Percentiles rank a stretch among this genome's conserved stretches.
Conservation (phyloP, 2,329 filamentous ascomycete species). For the Aaosphaeria arxii region DNA sequence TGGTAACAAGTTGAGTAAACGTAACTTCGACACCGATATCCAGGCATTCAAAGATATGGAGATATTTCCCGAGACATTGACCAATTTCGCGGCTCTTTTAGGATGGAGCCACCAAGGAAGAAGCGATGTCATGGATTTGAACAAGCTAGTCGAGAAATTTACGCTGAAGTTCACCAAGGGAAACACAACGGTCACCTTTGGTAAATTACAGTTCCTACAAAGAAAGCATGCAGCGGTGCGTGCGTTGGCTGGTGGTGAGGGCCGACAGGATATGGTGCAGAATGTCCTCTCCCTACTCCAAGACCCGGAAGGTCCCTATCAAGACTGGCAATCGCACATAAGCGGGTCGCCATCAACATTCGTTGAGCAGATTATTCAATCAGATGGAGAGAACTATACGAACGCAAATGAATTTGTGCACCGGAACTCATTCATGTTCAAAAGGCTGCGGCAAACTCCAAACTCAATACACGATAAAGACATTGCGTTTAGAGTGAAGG, state of each 20-base stretch:
- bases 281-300: conserved; percentile 26
- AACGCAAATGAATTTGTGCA: conserved; percentile 55
- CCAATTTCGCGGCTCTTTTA: conserved; percentile 81
- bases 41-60: conserved; percentile 56
- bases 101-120: conserved; percentile 73
- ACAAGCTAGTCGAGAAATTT: conserved; percentile 72
- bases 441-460: conserved; percentile 17
- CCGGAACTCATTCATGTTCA: conserved; percentile 60
- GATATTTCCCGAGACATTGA: conserved; percentile 61
- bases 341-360: conserved; percentile 41
- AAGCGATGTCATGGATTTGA: conserved; percentile 68
- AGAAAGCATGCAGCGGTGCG: conserved; percentile 60
- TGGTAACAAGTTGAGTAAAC: conserved; percentile 67
- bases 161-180: conserved; percentile 86
- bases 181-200: conserved; percentile 76
- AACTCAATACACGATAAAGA: conserved; percentile 10
- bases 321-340: conserved; percentile 18
- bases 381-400: conserved; percentile 57
- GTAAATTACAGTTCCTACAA: conserved; percentile 80
- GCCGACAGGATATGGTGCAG: conserved; percentile 36
- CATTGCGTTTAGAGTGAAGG: conserved; percentile 15
- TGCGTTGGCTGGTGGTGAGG: conserved; percentile 44
- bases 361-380: conserved; percentile 49
- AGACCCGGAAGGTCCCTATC: conserved; percentile 23
- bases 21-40: conserved; percentile 66